These are phyloP conservation scores for Cryptococcus sp. DNA, from an alignment of 1,284 basidiomycete species.

Conservation along the genomic window DNA sequence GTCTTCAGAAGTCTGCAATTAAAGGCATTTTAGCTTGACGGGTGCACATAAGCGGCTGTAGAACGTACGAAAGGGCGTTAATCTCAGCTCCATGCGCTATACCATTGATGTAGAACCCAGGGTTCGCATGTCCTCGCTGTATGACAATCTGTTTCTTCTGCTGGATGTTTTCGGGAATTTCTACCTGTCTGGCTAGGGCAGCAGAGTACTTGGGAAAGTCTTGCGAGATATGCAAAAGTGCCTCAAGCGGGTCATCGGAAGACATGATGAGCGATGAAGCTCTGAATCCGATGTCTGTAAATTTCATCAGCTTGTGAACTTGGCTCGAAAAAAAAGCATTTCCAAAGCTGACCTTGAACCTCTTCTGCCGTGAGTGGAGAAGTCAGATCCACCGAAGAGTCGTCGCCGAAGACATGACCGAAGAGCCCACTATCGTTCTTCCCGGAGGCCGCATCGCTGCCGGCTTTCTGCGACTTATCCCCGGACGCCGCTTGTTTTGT, in stretches of 20 bases:
- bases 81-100: conserved; percentile 65
- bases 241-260: conserved; percentile 62
- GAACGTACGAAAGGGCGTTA: conserved; percentile 65
- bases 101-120: conserved; percentile 75
- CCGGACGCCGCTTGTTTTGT: conserved; percentile 2
- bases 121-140: conserved; percentile 24
- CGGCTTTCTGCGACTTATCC: neutral
- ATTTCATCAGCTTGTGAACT: neutral
- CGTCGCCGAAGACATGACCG: conserved; percentile 37
- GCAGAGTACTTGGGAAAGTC: conserved; percentile 85
- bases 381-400: conserved; percentile 58
- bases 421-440: conserved; percentile 16
- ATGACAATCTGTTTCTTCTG: conserved; percentile 63
- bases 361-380: conserved; percentile 68
- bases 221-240: conserved; percentile 73
- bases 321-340: neutral
- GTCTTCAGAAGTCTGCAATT: conserved; percentile 64
- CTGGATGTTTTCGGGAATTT: conserved; percentile 53
- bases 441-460: neutral
- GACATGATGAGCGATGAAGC: conserved; percentile 70
- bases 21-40: no score
- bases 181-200: conserved; percentile 67
- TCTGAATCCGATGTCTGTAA: conserved; percentile 68
- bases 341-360: conserved; percentile 56
- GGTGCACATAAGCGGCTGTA: no score